These are phyloP conservation scores for Chaetoscypha palmicola DNA, from an alignment of 2,329 filamentous ascomycete genomes.

Conservation along the genomic window DNA sequence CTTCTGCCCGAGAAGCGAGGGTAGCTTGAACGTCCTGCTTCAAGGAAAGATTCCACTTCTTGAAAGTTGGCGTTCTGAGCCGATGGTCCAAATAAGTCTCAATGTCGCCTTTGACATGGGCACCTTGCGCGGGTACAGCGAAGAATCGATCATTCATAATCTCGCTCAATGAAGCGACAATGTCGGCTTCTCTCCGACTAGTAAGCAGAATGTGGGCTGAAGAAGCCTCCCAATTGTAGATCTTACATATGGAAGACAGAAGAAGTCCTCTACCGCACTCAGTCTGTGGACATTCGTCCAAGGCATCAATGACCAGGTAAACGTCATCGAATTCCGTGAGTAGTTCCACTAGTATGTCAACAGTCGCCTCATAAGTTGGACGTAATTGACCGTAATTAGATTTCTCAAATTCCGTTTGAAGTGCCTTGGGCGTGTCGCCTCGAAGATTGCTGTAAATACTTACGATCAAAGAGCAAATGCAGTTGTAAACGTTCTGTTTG, in stretches of 20 bases:
- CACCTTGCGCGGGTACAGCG: too few relatives aligned
- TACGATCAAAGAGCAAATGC: not conserved
- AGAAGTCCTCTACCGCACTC: not conserved
- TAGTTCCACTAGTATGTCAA: not conserved
- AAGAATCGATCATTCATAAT: too few relatives aligned
- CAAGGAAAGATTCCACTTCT: too few relatives aligned
- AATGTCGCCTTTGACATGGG: too few relatives aligned
- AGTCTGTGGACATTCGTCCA: not conserved
- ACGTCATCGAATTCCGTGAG: not conserved
- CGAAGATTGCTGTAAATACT: too few relatives aligned
- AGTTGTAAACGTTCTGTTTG: conserved; percentile 1
- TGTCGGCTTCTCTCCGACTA: conserved; percentile 26
- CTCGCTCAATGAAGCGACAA: conserved; percentile 4
- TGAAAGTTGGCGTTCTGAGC: too few relatives aligned
- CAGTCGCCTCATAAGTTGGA: not conserved
- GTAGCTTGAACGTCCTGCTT: too few relatives aligned
- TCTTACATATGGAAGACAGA: not conserved
- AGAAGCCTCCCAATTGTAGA: not conserved
- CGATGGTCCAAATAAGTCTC: too few relatives aligned
- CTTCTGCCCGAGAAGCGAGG: too few relatives aligned
- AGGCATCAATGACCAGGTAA: conserved; percentile 1
- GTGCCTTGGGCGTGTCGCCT: not conserved
- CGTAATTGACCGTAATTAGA: not conserved
- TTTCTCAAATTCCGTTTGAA: not conserved
- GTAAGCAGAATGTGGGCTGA: conserved; percentile 11